These are phyloP conservation scores for Endotrypanum monterogeii DNA, from an alignment of 208 protist species.

Conservation along the genomic window DNA sequence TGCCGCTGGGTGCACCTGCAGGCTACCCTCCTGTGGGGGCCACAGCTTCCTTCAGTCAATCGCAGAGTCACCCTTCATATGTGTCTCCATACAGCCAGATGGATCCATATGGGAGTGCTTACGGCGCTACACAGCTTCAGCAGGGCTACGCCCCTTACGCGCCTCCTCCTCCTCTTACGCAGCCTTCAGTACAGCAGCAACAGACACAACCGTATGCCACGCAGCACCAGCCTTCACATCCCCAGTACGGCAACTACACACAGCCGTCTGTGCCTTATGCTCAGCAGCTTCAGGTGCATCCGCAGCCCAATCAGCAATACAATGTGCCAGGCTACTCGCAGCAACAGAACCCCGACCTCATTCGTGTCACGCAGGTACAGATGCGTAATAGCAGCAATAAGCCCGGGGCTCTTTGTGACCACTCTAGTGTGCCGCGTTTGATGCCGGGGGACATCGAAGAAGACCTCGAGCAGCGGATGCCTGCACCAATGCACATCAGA, in stretches of 20 bases:
- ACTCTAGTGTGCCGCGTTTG: constrained; percentile 77
- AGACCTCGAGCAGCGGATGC: constrained; percentile 41
- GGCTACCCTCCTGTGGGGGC: constrained; percentile 8
- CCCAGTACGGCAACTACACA: neutral
- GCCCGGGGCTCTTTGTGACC: constrained; percentile 36
- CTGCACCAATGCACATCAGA: constrained; percentile 49
- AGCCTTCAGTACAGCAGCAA: neutral
- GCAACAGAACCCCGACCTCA: constrained; percentile 25
- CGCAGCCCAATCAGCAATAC: constrained; percentile 9
- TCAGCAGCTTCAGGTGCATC: constrained; percentile 24
- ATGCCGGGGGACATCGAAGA: constrained; percentile 60
- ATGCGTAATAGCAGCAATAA: constrained; percentile 24
- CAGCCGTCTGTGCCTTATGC: neutral
- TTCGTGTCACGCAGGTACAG: constrained; percentile 27
- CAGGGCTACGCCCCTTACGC: constrained; percentile 8
- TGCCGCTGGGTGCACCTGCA: neutral
- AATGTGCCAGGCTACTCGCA: neutral
- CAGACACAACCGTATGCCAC: constrained; percentile 17
- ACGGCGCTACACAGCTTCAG: constrained; percentile 9
- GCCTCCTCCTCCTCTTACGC: neutral
- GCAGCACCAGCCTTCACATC: neutral
- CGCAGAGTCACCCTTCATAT: constrained; percentile 18
- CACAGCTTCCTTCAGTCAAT: constrained; percentile 10
- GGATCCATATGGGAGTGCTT: constrained; percentile 17
- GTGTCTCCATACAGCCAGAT: constrained; percentile 11